Conservation (phyloP, 345 rosid species). For the Brassica carinata region DNA sequence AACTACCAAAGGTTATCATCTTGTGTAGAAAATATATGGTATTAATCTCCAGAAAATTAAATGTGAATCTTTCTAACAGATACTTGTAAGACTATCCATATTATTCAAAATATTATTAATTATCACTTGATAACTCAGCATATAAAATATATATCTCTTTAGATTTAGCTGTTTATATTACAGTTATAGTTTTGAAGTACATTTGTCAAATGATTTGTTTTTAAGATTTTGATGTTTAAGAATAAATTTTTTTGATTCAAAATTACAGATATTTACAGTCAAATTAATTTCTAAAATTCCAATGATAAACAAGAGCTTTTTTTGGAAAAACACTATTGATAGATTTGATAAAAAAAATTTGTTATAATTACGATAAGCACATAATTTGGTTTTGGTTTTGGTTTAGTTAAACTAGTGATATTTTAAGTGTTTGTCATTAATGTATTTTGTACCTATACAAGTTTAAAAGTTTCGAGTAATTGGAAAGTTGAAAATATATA, state of each 20-base stretch:
- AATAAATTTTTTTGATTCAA: not conserved
- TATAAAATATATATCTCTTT: not conserved
- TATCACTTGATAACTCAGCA: not conserved
- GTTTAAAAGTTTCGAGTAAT: not conserved
- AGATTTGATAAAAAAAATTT: not conserved
- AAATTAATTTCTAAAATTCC: not conserved
- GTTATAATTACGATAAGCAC: not conserved
- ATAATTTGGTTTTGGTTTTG: not conserved
- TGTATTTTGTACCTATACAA: not conserved
- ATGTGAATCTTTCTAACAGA: not conserved
- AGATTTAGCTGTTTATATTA: not conserved
- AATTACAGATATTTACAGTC: not conserved
- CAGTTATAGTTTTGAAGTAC: not conserved
- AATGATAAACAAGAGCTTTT: not conserved
- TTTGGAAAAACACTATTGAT: not conserved
- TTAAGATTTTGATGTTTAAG: not conserved
- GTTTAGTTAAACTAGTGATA: not conserved
- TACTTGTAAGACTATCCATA: not conserved
- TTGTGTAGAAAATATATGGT: not conserved
- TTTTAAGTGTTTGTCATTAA: not conserved
- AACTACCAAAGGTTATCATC: not conserved
- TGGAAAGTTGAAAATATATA: not conserved
- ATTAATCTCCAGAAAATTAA: not conserved
- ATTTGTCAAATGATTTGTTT: not conserved
- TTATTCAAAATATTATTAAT: not conserved